Evolutionary conservation across 2,329 filamentous ascomycete species (phyloP).

Genomic region (Fusarium pseudonygamai): DNA sequence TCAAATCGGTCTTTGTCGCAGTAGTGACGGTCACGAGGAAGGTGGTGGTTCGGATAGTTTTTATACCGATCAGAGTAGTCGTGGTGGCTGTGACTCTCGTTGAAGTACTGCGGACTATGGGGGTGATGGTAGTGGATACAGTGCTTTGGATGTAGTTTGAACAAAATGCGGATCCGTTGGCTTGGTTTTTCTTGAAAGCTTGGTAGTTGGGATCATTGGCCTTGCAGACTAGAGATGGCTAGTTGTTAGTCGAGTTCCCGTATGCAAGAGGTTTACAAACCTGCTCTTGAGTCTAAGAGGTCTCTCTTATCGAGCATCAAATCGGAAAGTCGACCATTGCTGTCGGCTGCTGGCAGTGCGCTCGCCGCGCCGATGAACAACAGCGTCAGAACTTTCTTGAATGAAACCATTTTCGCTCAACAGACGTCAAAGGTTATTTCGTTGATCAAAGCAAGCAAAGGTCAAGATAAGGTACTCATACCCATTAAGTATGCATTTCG

Average conservation of each 20-base stretch:
- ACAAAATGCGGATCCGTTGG: not conserved
- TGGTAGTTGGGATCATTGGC: not conserved
- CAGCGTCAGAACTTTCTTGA: not conserved
- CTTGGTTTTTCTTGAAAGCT: not conserved
- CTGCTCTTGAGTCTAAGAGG: not conserved
- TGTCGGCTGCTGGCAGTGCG: not conserved
- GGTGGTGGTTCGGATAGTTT: not conserved
- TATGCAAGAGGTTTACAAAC: not conserved
- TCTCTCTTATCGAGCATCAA: too few species aligned
- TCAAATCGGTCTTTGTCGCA: not conserved
- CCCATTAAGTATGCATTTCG: not conserved
- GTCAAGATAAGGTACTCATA: accelerated
- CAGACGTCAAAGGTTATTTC: not conserved
- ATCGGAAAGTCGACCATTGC: not conserved
- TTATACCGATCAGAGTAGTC: too few species aligned
- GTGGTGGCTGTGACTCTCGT: not conserved
- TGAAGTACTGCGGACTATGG: not conserved
- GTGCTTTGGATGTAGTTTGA: not conserved
- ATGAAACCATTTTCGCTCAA: not conserved
- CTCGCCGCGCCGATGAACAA: not conserved
- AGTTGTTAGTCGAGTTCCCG: not conserved
- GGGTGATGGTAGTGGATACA: not conserved
- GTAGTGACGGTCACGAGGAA: not conserved
- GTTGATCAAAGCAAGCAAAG: accelerated
- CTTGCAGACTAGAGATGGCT: not conserved